Evolutionary conservation across 139 green algal genomes (phyloP).

Genomic region (Volvox africanus): DNA sequence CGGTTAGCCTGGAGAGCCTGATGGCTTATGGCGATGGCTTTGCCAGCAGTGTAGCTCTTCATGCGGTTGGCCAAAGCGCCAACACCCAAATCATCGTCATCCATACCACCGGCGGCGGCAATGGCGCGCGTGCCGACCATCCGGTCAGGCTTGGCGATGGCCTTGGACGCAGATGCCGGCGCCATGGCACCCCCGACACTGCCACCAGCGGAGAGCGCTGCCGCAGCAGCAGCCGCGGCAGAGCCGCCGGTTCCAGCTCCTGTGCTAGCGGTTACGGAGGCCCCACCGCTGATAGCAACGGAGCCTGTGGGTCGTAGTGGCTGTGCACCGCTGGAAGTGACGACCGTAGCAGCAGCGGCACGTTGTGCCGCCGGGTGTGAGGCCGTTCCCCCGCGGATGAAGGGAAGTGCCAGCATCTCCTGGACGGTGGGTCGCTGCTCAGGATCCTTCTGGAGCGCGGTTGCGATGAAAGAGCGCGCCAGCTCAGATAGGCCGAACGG

Average conservation of each 20-base stretch:
- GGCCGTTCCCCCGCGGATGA: constrained; percentile 1
- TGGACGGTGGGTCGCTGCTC: constrained; percentile 58
- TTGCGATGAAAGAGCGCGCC: constrained; percentile 66
- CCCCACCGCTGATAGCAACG: background rate
- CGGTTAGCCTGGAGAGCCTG: constrained; percentile 46
- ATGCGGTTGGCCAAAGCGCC: constrained; percentile 27
- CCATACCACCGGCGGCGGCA: constrained; percentile 24
- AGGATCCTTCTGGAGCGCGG: constrained; percentile 71
- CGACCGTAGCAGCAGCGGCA: background rate
- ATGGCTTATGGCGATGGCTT: constrained; percentile 44
- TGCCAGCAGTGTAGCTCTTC: constrained; percentile 45
- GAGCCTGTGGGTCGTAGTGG: background rate
- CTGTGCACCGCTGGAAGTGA: background rate
- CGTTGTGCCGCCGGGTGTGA: background rate
- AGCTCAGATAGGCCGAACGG: constrained; percentile 58
- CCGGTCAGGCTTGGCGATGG: background rate
- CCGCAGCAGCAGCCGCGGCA: background rate
- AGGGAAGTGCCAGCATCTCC: constrained; percentile 55
- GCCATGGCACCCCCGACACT: background rate
- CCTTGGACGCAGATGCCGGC: background rate
- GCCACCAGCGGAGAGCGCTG: background rate
- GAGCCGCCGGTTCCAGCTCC: background rate
- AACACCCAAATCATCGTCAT: constrained; percentile 32
- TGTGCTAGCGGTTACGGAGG: background rate
- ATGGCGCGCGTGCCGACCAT: constrained; percentile 8